phyloP scores from a whole-genome alignment of 1,284 basidiomycete genomes.

The Pseudozyma hubeiensis region DNA sequence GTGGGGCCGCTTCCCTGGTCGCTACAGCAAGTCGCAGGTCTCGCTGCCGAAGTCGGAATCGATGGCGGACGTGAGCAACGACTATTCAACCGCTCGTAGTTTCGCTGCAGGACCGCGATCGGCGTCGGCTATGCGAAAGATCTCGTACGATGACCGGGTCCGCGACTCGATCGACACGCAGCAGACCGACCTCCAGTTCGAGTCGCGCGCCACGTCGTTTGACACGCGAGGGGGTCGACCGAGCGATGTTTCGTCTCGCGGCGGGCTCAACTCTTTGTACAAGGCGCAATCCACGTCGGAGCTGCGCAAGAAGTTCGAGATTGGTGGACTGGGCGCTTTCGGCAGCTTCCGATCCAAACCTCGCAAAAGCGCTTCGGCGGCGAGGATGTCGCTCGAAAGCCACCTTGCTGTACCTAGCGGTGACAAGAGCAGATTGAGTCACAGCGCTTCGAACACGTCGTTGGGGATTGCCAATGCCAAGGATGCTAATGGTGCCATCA shows the following conservation, averaged over 20 bases:
- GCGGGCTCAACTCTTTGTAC: conserved; percentile 12
- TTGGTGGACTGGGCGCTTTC: conserved; percentile 12
- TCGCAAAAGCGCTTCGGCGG: conserved; percentile 18
- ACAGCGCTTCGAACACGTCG: conserved; percentile 29
- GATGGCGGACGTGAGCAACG: conserved; percentile 28
- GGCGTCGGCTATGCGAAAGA: conserved; percentile 42
- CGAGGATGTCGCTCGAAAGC: conserved; percentile 28
- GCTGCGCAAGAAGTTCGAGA: conserved; percentile 33
- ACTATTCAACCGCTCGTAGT: conserved; percentile 22
- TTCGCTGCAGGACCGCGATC: conserved; percentile 30
- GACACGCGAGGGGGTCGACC: conserved; percentile 25
- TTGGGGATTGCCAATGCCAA: conserved; percentile 15
- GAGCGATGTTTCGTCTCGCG: conserved; percentile 26
- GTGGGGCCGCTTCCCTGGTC: conserved; percentile 43
- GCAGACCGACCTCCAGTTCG: conserved; percentile 44
- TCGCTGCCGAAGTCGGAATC: conserved; percentile 31
- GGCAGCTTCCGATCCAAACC: conserved; percentile 19
- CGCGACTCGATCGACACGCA: conserved; percentile 48
- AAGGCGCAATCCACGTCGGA: conserved; percentile 44
- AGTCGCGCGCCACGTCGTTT: conserved; percentile 43
- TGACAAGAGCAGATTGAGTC: conserved; percentile 6
- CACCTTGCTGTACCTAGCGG: conserved; percentile 16
- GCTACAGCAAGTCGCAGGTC: conserved; percentile 43
- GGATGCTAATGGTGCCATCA: conserved; percentile 19
- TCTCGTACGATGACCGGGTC: conserved; percentile 37